Evolutionary conservation across 768 basidiomycete genomes (phyloP), one percentile per base, ranked within the genome.

Genomic region (Daedaleopsis sinensis): DNA sequence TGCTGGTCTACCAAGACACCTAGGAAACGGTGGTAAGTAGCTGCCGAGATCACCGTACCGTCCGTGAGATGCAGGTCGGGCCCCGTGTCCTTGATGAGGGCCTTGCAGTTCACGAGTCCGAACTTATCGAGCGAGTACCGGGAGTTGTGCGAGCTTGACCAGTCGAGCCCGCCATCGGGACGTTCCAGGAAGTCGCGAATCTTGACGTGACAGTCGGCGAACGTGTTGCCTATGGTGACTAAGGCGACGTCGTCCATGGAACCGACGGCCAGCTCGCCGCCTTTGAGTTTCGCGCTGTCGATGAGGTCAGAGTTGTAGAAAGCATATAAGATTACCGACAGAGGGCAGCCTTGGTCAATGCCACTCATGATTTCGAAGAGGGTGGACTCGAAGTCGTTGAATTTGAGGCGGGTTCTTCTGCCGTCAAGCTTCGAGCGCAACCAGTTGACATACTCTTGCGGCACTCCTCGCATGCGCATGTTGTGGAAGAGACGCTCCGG

Each of bases 1-100:
- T 68, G 67, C 2, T 70, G 55, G 63, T 78, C 76, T 0, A 77
- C 23, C 7, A 65, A 39, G 0, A 79, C 60, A 0, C 77, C 78
- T 0, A 78, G 69, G 53, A 74, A 73, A 35, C 69, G 72, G 53
- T 69, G 63, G 0, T 59, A 42, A 7, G 24, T 35, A 21, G 46
- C 8, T 9, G 37, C 8, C 37, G 37, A 8, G 15, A 38, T 38
- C 49, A 74, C 69, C 18, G 51, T 55, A 35, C 67, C 49, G 1
- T 50, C 37, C 1, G 54, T 21, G 5, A 68, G 43, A 9, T 51
- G 15, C 0, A 68, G 68, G 2, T 57, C 42, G 7, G 49, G 27
- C 1, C 58, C 52, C 1, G 48, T 47, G 2, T 46, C n/a, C 50
- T 66, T 61, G n/a, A 46, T 36, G 6, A 49, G 47, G 0, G 49